Base-by-base conservation (phyloP, 306 rosid species). In the Dalbergia cultrata region DNA sequence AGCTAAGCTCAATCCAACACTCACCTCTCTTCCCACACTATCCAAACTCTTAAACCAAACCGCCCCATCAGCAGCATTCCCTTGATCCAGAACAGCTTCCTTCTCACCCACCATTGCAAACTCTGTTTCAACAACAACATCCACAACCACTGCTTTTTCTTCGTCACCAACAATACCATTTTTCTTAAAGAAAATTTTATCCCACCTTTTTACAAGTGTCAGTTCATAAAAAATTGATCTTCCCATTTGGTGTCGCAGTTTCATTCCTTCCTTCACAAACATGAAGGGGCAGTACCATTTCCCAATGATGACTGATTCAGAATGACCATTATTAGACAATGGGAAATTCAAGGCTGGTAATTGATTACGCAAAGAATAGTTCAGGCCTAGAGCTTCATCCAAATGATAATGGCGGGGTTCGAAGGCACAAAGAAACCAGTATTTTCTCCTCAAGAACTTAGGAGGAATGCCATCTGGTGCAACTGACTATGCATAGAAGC, bases 261-360 rank as follows among this genome's bases (percentile, higher is more conserved):
- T 79, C 50, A 58, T 17, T 58, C 78, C 79, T 60, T 87, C 96
- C 74, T 76, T 83, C n/a, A 89, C 60, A 58, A 89, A 89, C 83
- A 87, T 61, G 53, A 86, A 88, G 70, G 93, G 97, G 34, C 82
- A 58, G 7, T 92, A 83, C 94, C 94, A 92, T 39, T 86, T 87
- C 1, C 92, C 97, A 7, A 89, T 72, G 3, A 43, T 44, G 47
- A 87, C 59, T 11, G 81, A 13, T 9, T 81, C 73, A 2, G 84
- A 86, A 18, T 41, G 11, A 33, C 67, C 26, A 3, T n/a, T n/a
- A n/a, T 68, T 9, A 0, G 81, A 79, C 1, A 70, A 1, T 17
- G 87, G 21, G 34, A 74, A 87, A 18, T 68, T n/a, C 49, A 90
- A 79, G 4, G 74, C 17, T 0, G 93, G 93, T 52, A 83, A 79